Conservation (phyloP, 768 basidiomycete genomes). For the Hypsizygus marmoreus region DNA sequence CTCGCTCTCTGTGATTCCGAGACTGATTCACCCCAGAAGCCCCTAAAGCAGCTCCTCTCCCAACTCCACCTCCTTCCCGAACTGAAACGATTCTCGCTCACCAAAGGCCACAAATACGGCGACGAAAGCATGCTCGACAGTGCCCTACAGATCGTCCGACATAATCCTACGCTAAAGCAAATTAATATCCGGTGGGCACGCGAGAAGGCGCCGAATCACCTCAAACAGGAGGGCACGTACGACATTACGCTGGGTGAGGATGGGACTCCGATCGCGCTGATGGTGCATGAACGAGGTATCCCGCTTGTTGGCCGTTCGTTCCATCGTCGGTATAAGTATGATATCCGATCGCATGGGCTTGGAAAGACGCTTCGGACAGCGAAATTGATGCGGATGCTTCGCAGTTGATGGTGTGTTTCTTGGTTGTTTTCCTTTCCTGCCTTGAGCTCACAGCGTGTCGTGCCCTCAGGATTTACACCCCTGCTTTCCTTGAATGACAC, state of each 20-base stretch:
- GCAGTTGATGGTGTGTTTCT: neutral
- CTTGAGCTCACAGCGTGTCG: no score
- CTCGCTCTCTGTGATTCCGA: no score
- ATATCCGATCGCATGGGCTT: neutral
- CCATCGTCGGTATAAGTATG: conserved; percentile 31
- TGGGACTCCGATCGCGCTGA: conserved; percentile 25
- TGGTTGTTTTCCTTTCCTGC: no score
- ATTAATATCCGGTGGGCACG: conserved; percentile 52
- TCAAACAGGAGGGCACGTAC: conserved; percentile 50
- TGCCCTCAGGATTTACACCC: no score
- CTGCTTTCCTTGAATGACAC: no score
- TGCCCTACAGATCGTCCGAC: conserved; percentile 37
- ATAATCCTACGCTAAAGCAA: conserved; percentile 36
- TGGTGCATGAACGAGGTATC: conserved; percentile 42
- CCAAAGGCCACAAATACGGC: conserved; percentile 48
- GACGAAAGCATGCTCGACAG: conserved; percentile 48
- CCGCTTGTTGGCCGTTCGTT: conserved; percentile 42
- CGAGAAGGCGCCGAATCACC: conserved; percentile 46
- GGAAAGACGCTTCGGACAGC: conserved; percentile 1
- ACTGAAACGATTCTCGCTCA: conserved; percentile 47
- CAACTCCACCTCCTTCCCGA: conserved; percentile 39
- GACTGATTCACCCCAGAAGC: no score
- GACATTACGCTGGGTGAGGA: conserved; percentile 31
- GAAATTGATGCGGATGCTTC: conserved; percentile 2
- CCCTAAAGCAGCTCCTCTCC: conserved; percentile 40